These are phyloP conservation scores for Salix arbutifolia DNA, from an alignment of 345 rosid genomes.

Conservation along the genomic window DNA sequence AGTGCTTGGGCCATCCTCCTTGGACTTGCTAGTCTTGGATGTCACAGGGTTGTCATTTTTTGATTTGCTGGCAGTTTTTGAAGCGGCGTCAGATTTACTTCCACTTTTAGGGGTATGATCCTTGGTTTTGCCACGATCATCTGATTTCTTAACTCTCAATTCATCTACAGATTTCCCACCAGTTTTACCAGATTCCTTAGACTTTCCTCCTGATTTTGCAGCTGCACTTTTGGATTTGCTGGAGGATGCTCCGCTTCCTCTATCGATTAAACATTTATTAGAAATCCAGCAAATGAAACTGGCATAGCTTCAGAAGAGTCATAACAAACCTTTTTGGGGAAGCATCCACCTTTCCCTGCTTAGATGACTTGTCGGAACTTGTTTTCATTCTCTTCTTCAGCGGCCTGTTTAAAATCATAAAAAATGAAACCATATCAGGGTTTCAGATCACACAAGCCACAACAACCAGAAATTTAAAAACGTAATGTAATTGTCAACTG, in stretches of 20 bases:
- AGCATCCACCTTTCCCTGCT: constrained; percentile 46
- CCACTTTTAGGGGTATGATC: constrained; percentile 38
- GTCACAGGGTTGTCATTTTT: constrained; percentile 31
- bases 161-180: constrained; percentile 47
- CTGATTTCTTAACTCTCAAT: constrained; percentile 35
- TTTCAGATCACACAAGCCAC: not conserved
- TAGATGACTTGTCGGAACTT: constrained; percentile 29
- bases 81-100: constrained; percentile 33
- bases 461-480: not conserved
- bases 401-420: constrained; percentile 44
- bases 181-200: constrained; percentile 29
- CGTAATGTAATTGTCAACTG: not conserved
- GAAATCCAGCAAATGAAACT: not conserved
- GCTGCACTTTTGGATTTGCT: constrained; percentile 45
- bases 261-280: constrained; percentile 20
- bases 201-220: constrained; percentile 30
- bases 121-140: constrained; percentile 42
- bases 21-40: constrained; percentile 34
- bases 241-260: constrained; percentile 61
- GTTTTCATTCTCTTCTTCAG: constrained; percentile 58
- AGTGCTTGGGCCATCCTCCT: constrained; percentile 20
- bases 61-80: constrained; percentile 37
- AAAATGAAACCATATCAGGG: not conserved
- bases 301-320: not conserved
- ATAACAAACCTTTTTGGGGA: constrained; percentile 52